Conservation (phyloP, 768 basidiomycete genomes). For the Tylopilus sp. region DNA sequence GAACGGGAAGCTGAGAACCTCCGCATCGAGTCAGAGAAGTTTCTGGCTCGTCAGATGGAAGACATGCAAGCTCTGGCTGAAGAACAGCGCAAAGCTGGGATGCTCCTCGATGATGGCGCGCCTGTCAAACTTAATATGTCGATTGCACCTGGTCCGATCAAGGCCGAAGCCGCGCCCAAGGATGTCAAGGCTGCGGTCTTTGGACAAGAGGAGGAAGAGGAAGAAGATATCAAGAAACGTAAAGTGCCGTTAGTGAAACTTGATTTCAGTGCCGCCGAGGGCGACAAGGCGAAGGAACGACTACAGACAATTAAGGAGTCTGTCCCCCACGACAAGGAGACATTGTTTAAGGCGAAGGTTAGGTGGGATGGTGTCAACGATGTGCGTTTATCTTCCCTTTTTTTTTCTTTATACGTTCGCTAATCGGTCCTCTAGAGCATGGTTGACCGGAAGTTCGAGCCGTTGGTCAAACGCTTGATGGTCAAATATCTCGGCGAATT, state of each 20-base stretch:
- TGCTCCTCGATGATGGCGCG: conserved; percentile 87
- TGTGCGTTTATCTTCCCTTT: conserved; percentile 43
- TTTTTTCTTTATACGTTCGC: conserved; percentile 4
- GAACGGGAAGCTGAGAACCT: conserved; percentile 84
- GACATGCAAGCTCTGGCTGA: conserved; percentile 91
- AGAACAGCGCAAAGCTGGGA: conserved; percentile 86
- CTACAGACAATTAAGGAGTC: conserved; percentile 74
- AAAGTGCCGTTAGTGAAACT: conserved; percentile 84
- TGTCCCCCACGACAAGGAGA: conserved; percentile 76
- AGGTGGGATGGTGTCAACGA: conserved; percentile 91
- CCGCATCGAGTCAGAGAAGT: conserved; percentile 87
- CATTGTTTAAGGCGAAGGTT: conserved; percentile 78
- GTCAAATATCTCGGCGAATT: conserved; percentile 86
- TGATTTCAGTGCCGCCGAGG: conserved; percentile 83
- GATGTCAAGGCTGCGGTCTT: conserved; percentile 47
- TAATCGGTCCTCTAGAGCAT: conserved; percentile 49
- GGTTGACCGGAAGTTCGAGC: conserved; percentile 84
- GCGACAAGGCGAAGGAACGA: conserved; percentile 74
- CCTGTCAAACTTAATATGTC: conserved; percentile 85
- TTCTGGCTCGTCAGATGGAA: conserved; percentile 91
- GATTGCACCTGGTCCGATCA: conserved; percentile 47
- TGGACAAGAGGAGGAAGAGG: conserved; percentile 83
- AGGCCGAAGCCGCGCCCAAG: conserved; percentile 47
- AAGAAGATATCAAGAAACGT: conserved; percentile 72
- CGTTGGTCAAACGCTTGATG: conserved; percentile 80